A percentile compares a stretch with the other conserved stretches of the same genome.
These are phyloP conservation scores for Prunus davidiana DNA, from an alignment of 306 rosid genomes.

Conservation along the genomic window DNA sequence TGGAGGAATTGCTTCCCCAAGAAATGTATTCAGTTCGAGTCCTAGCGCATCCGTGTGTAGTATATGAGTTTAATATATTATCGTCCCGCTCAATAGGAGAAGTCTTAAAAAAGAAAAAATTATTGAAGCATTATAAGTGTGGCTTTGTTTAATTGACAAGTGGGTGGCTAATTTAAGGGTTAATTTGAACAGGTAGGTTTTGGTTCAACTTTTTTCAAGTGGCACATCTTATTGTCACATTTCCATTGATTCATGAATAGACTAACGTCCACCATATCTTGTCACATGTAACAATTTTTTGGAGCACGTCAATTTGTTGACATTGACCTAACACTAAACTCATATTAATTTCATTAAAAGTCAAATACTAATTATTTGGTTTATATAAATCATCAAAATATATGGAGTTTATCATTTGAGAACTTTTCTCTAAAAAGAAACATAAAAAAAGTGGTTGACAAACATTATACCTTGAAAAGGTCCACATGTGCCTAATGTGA, in stretches of 20 bases:
- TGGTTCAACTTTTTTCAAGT: constrained; percentile 4
- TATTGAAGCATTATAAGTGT: background rate
- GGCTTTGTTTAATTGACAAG: constrained; percentile 20
- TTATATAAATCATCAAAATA: background rate
- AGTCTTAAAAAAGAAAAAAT: no score
- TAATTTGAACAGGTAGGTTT: background rate
- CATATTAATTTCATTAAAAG: constrained; percentile 19
- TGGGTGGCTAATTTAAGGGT: background rate
- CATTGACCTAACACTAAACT: constrained; percentile 2
- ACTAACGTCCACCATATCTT: constrained; percentile 21
- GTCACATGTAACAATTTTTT: constrained; percentile 26
- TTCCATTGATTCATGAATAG: constrained; percentile 3
- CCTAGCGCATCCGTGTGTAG: no score
- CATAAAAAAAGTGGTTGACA: no score
- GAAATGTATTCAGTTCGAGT: no score
- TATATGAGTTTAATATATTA: no score
- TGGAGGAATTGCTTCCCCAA: no score
- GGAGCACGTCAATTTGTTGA: constrained; percentile 20
- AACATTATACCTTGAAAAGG: no score
- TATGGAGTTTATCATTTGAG: background rate
- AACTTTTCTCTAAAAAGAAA: no score
- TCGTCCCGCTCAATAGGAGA: no score
- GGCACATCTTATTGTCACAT: constrained; percentile 11
- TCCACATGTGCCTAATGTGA: no score
- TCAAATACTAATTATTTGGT: constrained; percentile 33